phyloP scores from a whole-genome alignment of 257 asterid genomes.

The Forsythia viridissima region DNA sequence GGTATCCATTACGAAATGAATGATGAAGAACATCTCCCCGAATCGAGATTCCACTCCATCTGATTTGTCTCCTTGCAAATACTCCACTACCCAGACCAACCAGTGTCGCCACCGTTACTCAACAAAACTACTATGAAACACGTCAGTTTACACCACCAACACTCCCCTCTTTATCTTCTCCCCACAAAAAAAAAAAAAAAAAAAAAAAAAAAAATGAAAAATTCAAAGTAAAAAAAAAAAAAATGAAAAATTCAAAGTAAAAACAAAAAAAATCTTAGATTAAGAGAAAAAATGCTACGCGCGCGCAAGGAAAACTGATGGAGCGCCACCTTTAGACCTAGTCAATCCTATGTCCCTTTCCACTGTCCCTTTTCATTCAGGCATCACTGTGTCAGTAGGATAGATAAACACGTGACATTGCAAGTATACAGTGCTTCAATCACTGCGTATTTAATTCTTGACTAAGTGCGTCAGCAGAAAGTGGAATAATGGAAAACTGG shows the following conservation, averaged over 20 bases:
- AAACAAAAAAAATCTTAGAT: conserved; percentile 8
- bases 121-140: conserved; percentile 28
- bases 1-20: conserved; percentile 71
- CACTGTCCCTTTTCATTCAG: conserved; percentile 23
- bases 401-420: conserved; percentile 35
- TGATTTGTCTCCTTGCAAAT: conserved; percentile 50
- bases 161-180: conserved; percentile 7
- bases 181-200: not conserved
- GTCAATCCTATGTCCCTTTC: conserved; percentile 19
- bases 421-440: conserved; percentile 47
- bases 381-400: conserved; percentile 33
- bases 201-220: conserved; percentile 6
- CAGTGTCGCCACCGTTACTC: conserved; percentile 29
- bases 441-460: conserved; percentile 41
- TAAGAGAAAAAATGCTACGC: conserved; percentile 7
- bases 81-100: conserved; percentile 37
- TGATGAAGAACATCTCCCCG: conserved; percentile 48
- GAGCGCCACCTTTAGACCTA: conserved; percentile 17
- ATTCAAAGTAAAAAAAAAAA: not conserved
- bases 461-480: conserved; percentile 44
- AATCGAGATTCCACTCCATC: conserved; percentile 54
- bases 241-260: not conserved
- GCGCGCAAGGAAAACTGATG: conserved; percentile 3
- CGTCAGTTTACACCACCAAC: not conserved
- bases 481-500: conserved; percentile 56